Base-by-base conservation (phyloP, 106 monocot species). In the Hemerocallis citrina region DNA sequence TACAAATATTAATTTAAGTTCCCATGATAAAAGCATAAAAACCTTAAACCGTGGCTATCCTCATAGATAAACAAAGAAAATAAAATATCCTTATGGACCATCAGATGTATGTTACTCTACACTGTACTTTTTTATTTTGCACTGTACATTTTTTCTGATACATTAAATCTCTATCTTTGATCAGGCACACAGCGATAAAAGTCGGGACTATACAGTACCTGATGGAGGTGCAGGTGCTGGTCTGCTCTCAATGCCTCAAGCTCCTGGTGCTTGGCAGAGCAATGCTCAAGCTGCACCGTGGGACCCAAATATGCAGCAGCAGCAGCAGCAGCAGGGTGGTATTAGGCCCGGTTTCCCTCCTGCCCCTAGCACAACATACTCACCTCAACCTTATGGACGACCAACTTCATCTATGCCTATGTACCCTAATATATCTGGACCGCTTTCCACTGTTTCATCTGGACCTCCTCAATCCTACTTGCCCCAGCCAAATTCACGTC, bases 181-280 rank as follows among this genome's bases (percentile, higher is more conserved):
- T 61, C 85, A 93, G 93, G 93, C 93, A 25, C 75, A 89, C 19
- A 81, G 77, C 72, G 89, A 94, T 45, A 83, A 83, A 67, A 89
- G 94, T 73, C 75, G 94, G 31, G 89, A 95, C 37, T 95, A 84
- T 70, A 95, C 94, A 0, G 46, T 89, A 35, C 70, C 83, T 9
- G 81, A 86, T 6, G n/a, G n/a, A n/a, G n/a, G n/a, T n/a, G n/a
- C n/a, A n/a, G n/a, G n/a, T n/a, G 55, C 69, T 19, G 85, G 80
- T 40, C 69, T 78, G 51, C 82, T 75, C 36, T 72, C 62, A n/a
- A 46, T 68, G 36, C 89, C 72, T 15, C 89, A 77, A 49, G 39
- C 76, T 45, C 68, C 89, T 41, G 71, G 57, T 44, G 62, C 61
- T 31, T 95, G 83, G 89, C 83, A 72, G 41, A 56, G 55, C 55